Evolutionary conservation across 441 rosid genomes (phyloP).

Genomic region (Euphorbia corollata): DNA sequence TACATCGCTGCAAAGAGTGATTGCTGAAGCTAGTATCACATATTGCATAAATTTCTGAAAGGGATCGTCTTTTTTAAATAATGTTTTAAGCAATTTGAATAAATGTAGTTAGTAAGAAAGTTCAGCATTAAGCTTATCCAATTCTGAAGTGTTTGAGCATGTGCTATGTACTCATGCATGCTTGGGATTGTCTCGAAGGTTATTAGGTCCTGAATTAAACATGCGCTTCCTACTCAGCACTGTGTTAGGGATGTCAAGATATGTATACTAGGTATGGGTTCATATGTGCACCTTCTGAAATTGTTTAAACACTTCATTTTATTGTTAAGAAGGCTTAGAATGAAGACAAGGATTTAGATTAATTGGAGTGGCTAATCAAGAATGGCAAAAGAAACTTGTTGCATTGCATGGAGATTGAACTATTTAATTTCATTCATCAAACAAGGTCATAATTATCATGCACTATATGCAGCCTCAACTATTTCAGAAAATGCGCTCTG

Average conservation of each 20-base stretch:
- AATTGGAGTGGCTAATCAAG: background rate
- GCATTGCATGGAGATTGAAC: background rate
- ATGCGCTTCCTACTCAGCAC: background rate
- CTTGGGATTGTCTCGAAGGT: too few relatives aligned
- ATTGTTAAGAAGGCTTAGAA: background rate
- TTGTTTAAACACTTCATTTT: background rate
- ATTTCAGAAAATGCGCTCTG: slow-evolving; percentile 55
- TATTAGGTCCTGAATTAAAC: background rate
- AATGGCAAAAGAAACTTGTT: background rate
- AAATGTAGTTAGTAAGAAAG: background rate
- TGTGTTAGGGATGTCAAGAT: background rate
- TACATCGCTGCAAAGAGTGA: background rate
- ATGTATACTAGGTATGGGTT: background rate
- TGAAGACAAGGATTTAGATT: background rate
- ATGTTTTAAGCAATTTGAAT: background rate
- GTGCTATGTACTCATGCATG: background rate
- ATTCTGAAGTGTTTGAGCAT: background rate
- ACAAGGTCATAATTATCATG: background rate
- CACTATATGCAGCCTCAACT: slow-evolving; percentile 51
- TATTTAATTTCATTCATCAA: background rate
- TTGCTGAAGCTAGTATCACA: background rate
- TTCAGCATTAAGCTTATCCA: background rate
- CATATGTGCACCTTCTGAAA: background rate
- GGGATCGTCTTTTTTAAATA: background rate
- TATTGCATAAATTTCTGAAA: background rate